Evolutionary conservation across 2,329 filamentous ascomycete species (phyloP).

Genomic region (Colletotrichum sp.): DNA sequence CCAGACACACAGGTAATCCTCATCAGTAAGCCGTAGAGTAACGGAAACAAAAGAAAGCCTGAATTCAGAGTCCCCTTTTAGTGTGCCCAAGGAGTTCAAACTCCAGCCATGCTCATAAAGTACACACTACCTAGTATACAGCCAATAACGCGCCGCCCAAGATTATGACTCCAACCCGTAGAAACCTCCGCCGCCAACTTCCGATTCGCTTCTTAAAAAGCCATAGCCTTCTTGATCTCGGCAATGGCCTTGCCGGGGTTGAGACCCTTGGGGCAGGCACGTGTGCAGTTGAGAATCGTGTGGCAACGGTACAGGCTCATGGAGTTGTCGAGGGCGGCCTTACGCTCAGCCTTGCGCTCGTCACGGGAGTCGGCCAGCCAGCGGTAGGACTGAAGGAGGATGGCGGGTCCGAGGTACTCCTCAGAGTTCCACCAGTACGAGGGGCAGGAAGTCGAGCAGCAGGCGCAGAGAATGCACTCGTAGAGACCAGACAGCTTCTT

Average conservation of each 20-base stretch:
- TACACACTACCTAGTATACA: constrained; percentile 23
- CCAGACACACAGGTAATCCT: neutral
- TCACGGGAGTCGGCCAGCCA: constrained; percentile 97
- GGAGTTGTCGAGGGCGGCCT: constrained; percentile 92
- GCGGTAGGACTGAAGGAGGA: constrained; percentile 96
- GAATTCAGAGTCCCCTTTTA: constrained; percentile 20
- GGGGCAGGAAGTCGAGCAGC: constrained; percentile 99
- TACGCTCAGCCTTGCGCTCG: constrained; percentile 85
- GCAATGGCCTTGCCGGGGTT: constrained; percentile 96
- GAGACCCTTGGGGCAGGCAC: constrained; percentile 97
- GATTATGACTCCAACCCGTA: constrained; percentile 18
- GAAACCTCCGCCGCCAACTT: neutral
- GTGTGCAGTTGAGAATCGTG: constrained; percentile 98
- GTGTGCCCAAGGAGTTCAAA: constrained; percentile 21
- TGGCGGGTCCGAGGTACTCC: constrained; percentile 96
- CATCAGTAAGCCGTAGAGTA: neutral
- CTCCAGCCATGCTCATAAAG: constrained; percentile 6
- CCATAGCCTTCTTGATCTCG: constrained; percentile 98
- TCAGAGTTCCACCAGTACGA: constrained; percentile 99
- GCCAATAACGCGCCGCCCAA: constrained; percentile 21
- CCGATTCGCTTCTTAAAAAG: constrained; percentile 46
- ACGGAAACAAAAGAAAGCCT: constrained; percentile 21
- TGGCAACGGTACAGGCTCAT: constrained; percentile 99
- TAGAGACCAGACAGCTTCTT: constrained; percentile 98
- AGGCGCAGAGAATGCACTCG: constrained; percentile 99